Percentiles rank a stretch among this genome's conserved stretches.
These are phyloP conservation scores for Trichophyton mentagrophytes DNA, from an alignment of 2,329 filamentous ascomycete genomes.

Conservation along the genomic window DNA sequence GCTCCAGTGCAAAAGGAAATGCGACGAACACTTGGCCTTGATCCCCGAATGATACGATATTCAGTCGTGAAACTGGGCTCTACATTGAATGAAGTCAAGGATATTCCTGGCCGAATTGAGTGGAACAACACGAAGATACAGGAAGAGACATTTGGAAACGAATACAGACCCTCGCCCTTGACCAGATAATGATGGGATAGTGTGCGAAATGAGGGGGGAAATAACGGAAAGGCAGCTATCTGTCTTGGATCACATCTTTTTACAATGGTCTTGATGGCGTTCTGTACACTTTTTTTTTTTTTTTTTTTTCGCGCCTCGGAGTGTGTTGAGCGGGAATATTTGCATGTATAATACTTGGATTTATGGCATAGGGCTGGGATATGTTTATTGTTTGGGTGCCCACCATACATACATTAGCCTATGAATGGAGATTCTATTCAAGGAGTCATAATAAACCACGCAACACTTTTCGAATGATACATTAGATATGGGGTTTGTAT, in stretches of 20 bases:
- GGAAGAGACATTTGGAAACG: slow-evolving; percentile 7
- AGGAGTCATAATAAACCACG: background rate
- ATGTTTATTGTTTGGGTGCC: background rate
- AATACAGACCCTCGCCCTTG: background rate
- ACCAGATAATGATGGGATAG: background rate
- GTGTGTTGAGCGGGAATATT: background rate
- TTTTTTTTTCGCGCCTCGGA: background rate
- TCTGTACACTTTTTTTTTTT: background rate
- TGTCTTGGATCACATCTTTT: background rate
- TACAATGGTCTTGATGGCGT: background rate
- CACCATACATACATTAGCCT: background rate
- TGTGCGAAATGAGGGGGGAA: background rate
- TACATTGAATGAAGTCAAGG: slow-evolving; percentile 49
- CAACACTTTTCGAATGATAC: background rate
- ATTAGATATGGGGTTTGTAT: background rate
- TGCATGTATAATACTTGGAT: slow-evolving; percentile 1
- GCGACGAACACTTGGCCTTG: slow-evolving; percentile 61
- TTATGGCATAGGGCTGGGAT: slow-evolving; percentile 2
- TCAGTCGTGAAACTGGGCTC: slow-evolving; percentile 73
- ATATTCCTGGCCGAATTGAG: slow-evolving; percentile 42
- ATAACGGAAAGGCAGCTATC: background rate
- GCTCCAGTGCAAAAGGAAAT: slow-evolving; percentile 62
- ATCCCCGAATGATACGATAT: slow-evolving; percentile 82
- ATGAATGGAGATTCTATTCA: background rate
- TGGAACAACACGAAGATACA: slow-evolving; percentile 34